Base-by-base conservation (phyloP, 371 early-diverging fungal species). In the Actinomucor elegans region DNA sequence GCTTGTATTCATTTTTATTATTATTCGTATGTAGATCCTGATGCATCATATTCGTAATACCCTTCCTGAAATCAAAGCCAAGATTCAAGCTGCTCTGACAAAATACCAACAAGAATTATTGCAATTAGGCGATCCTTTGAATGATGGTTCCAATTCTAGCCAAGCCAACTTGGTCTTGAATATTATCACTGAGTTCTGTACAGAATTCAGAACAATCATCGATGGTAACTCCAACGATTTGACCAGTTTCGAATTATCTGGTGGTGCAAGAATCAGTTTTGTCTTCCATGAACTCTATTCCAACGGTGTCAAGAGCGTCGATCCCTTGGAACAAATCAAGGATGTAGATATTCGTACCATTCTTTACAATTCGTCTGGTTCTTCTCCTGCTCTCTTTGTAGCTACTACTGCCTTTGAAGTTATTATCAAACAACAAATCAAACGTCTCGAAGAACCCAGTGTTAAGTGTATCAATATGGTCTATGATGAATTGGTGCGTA, bases 211-310 rank as follows among this genome's bases (percentile, higher is more conserved):
- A 33, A 89, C 93, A 5, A 80, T 94, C 36, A 86, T 98, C 37
- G 96, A 96, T 54, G 98, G 98, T 61, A 94, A 92, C 52, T 88
- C 96, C 6, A 84, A 89, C 40, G 98, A 97, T 29, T 76, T 96
- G 11, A 85, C 94, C 5, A 86, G 91, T 29, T 91, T 87, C 68
- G 99, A 99, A 74, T 77, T 99, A 10, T 86, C 93, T 27, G 99
- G 99, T 52, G 99, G 99, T 59, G 99, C 99, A 6, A 92, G 99
- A 68, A 93, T 99, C 50, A 87, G 90, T 59, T 99, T 94, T 86
- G 97, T 99, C 31, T 97, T 99, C 78, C 98, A 99, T 72, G 95
- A 95, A 64, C 85, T 97, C 29, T 99, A 87, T 66, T 77, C 90
- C 14, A 84, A 85, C 57, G 96, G 93, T 38, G 84, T 99, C 61